phyloP scores from a whole-genome alignment of 495 filamentous ascomycete genomes.

The Penicillium taxi region DNA sequence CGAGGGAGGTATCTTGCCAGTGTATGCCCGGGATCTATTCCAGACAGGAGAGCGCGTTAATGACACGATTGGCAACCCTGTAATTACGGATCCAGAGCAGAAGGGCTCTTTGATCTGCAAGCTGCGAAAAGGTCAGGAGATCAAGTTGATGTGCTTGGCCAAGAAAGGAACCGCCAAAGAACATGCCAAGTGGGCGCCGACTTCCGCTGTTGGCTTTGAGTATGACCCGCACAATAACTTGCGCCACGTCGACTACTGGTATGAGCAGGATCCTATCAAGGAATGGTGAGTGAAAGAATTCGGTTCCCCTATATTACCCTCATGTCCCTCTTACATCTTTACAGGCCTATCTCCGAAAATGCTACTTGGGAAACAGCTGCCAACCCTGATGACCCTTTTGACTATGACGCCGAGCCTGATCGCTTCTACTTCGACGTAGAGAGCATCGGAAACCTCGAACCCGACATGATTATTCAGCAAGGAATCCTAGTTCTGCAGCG shows the following conservation, averaged over 20 bases:
- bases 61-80: constrained; percentile 73
- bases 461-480: constrained; percentile 77
- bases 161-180: constrained; percentile 99
- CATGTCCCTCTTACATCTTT: not conserved
- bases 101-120: constrained; percentile 81
- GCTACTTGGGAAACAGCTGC: constrained; percentile 74
- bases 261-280: constrained; percentile 69
- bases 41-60: constrained; percentile 53
- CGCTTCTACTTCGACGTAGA: constrained; percentile 92
- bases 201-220: constrained; percentile 88
- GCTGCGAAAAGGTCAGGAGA: constrained; percentile 75
- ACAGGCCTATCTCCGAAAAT: constrained; percentile 79
- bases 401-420: constrained; percentile 78
- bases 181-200: constrained; percentile 94
- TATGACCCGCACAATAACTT: constrained; percentile 97
- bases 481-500: constrained; percentile 83
- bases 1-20: constrained; percentile 73
- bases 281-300: constrained; percentile 91
- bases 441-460: constrained; percentile 75
- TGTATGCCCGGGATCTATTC: constrained; percentile 80
- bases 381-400: constrained; percentile 73
- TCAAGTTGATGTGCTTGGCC: constrained; percentile 83
- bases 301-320: not conserved
- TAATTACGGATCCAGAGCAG: constrained; percentile 73
- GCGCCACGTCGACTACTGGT: constrained; percentile 85